Evolutionary conservation across 164 flowering plant species (phyloP), one percentile per base, ranked within the genome.

Genomic region (Aristolochia contorta): DNA sequence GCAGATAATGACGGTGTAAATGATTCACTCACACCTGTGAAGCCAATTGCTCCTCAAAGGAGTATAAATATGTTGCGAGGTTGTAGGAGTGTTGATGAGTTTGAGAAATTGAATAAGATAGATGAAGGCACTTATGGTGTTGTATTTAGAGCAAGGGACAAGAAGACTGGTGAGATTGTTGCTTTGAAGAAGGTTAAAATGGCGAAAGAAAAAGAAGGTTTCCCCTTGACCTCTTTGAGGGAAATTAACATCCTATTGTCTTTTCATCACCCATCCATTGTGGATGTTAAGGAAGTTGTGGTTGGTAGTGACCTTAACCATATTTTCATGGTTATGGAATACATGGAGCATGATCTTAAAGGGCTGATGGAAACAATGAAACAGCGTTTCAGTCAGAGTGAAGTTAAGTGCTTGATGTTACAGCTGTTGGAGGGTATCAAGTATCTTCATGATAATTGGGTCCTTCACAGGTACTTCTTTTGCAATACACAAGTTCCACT

Each of bases 361-460:
- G 84, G 76, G 41, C 33, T 84, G 20, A 75, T 86, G 81, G 83
- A 80, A 43, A 32, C 59, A 1, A 80, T 68, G 82, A 81, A 82
- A 56, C 80, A 78, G 51, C 88, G 82, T 27, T 86, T 86, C 65
- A 80, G 83, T 62, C 75, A 75, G 54, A 80, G 90, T 72, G 90
- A 89, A 67, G 89, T 84, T 10, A 89, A 89, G 65, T 79, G 87
- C 66, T 61, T 89, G 56, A 84, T 86, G 87, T 67, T 78, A n/a
- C 96, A 89, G 59, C 74, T 89, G 24, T 66, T 89, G 66, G 81
- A 84, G 70, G 92, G 96, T 67, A 77, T 84, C 12, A 71, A 74
- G 46, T 80, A 78, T 73, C 89, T 86, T 64, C 96, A 89, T 72
- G 83, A 83, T 54, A 86, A 89, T 63, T 88, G 92, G 92, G 81